Base-by-base conservation (phyloP, 2,329 filamentous ascomycete genomes). In the Verticillium longisporum region DNA sequence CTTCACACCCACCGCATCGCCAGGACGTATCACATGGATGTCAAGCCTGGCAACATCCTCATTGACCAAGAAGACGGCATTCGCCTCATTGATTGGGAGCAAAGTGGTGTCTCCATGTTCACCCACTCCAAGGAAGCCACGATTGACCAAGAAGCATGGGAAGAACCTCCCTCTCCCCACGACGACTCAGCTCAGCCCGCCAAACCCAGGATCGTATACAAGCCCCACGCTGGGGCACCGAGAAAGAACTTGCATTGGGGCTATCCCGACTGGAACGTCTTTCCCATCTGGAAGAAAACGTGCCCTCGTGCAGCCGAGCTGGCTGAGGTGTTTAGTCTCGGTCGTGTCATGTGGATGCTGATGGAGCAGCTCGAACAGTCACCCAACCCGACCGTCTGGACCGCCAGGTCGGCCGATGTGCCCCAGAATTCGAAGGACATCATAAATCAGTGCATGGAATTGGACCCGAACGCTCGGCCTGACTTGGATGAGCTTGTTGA, bases 21-120 rank as follows among this genome's bases (percentile, higher is more conserved):
- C 14, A 45, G 64, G 3, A 71, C 64, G 1, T 72, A 64, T 55
- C 69, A 72, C 60, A 70, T 69, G 66, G 69, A 72, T 56, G 65
- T 72, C 56, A 72, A 71, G 61, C 69, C 70, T 1, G 66, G 65
- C 26, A 72, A 72, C 58, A 66, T 70, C n/a, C 56, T 70, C 32
- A 57, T 70, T 4, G 65, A 68, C 56, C 60, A 59, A 13, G 18
- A 63, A 0, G 18, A 63, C 10, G 60, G 67, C 37, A 36, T 67
- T 6, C 32, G 68, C 0, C 60, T 70, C 1, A 69, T 69, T 26
- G 67, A 69, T 56, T 70, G 68, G 68, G 68, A 70, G 55, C 68
- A 70, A 57, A 64, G 61, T 59, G 69, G 64, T 32, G 66, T 68
- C 6, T 62, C 66, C 33, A 60, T 65, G 37, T 64, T 61, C 37